Percentiles rank a stretch among this genome's conserved stretches.
These are phyloP conservation scores for Fraxinus dipetala DNA, from an alignment of 305 asterid species.

Conservation along the genomic window DNA sequence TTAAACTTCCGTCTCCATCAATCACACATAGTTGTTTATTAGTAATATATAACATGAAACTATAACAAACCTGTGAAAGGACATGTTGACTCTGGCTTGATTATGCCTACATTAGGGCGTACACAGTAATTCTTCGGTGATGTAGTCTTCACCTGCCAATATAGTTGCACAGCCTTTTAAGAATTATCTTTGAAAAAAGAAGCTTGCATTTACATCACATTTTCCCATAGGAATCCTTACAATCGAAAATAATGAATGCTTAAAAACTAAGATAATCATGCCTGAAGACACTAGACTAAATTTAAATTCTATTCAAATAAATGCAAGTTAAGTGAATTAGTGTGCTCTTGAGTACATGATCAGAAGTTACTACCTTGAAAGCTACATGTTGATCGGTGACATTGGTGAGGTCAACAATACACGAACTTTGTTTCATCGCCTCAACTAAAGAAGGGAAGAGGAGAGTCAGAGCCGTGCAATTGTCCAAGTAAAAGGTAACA, in stretches of 20 bases:
- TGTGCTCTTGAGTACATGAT: neutral
- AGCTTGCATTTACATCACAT: neutral
- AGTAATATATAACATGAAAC: neutral
- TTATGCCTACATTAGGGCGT: constrained; percentile 77
- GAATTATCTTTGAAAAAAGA: neutral
- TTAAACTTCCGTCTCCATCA: neutral
- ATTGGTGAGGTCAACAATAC: constrained; percentile 61
- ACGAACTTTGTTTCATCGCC: constrained; percentile 75
- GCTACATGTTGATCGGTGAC: constrained; percentile 74
- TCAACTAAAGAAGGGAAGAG: constrained; percentile 54
- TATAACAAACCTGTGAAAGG: constrained; percentile 61
- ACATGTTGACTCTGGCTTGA: constrained; percentile 70
- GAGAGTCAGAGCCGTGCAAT: constrained; percentile 17
- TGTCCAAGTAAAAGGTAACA: neutral
- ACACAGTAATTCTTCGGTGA: constrained; percentile 89
- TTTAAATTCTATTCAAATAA: neutral
- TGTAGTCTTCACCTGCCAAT: constrained; percentile 83
- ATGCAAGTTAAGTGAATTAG: constrained; percentile 4
- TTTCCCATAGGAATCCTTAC: neutral
- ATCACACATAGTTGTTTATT: neutral
- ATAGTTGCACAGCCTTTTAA: constrained; percentile 11
- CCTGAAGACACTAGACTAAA: neutral
- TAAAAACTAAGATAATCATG: constrained; percentile 6
- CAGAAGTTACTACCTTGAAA: constrained; percentile 62
- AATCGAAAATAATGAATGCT: constrained; percentile 2